Conservation (phyloP, 495 filamentous ascomycete species). For the Penicillium daleae region DNA sequence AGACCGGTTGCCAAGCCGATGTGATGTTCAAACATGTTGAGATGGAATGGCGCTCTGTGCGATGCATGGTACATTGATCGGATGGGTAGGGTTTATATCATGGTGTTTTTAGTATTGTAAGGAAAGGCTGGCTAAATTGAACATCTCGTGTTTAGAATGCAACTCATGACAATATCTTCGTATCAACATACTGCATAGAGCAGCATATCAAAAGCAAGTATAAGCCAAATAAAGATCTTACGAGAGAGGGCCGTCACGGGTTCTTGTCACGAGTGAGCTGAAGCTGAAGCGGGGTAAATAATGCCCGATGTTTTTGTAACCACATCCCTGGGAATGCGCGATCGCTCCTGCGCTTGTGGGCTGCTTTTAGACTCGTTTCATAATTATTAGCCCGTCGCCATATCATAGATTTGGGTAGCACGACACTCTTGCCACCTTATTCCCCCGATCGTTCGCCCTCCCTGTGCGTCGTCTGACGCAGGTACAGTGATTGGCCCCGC, state of each 20-base stretch:
- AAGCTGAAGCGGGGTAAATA: constrained; percentile 10
- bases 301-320: not conserved
- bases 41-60: constrained; percentile 5
- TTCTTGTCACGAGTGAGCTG: constrained; percentile 6
- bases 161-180: not conserved
- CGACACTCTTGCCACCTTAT: not conserved
- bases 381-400: not conserved
- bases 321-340: constrained; percentile 3
- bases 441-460: not conserved
- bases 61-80: constrained; percentile 1
- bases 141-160: not conserved
- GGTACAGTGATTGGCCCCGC: constrained; percentile 3
- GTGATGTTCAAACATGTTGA: not conserved
- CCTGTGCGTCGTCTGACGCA: not conserved
- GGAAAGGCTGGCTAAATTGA: constrained; percentile 1
- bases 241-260: not conserved
- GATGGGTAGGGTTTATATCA: not conserved
- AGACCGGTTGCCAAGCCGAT: not conserved
- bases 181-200: not conserved
- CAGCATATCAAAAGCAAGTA: not conserved
- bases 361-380: not conserved
- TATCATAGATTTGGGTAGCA: not conserved
- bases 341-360: not conserved
- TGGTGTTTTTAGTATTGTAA: not conserved
- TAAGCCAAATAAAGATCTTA: not conserved